Evolutionary conservation across 495 filamentous ascomycete genomes (phyloP).

Genomic region (Articulospora tetracladia): DNA sequence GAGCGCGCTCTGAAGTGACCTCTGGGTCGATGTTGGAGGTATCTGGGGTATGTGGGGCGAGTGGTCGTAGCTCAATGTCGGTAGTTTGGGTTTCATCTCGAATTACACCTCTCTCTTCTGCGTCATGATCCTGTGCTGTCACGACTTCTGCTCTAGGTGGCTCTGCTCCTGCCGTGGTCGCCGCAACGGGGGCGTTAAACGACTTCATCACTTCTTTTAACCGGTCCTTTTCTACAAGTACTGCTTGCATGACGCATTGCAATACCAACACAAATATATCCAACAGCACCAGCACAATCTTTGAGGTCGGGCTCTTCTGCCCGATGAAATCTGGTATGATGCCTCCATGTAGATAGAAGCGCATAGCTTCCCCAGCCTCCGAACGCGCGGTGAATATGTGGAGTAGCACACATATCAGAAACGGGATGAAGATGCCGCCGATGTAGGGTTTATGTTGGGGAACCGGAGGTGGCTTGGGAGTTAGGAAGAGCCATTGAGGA

Average conservation of each 20-base stretch:
- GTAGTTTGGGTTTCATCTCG: slow-evolving; percentile 43
- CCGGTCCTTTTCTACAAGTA: slow-evolving; percentile 65
- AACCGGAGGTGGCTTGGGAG: slow-evolving; percentile 69
- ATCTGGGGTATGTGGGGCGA: slow-evolving; percentile 22
- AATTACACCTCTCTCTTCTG: slow-evolving; percentile 75
- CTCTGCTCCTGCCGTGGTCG: slow-evolving; percentile 15
- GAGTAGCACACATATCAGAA: slow-evolving; percentile 67
- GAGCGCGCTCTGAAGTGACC: slow-evolving; percentile 33
- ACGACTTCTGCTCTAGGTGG: slow-evolving; percentile 18
- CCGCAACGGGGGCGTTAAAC: slow-evolving; percentile 19
- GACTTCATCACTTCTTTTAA: slow-evolving; percentile 28
- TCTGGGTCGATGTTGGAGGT: slow-evolving; percentile 20
- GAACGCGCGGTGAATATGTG: slow-evolving; percentile 62
- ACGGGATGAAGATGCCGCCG: slow-evolving; percentile 64
- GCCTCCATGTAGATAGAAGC: slow-evolving; percentile 82
- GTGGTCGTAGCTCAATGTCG: slow-evolving; percentile 48
- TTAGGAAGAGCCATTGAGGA: slow-evolving; percentile 72
- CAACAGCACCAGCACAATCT: slow-evolving; percentile 55
- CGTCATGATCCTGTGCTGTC: slow-evolving; percentile 64
- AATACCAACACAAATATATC: slow-evolving; percentile 63
- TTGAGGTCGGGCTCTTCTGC: slow-evolving; percentile 69
- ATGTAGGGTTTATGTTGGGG: slow-evolving; percentile 67
- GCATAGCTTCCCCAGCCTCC: slow-evolving; percentile 66
- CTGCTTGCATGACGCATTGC: slow-evolving; percentile 71
- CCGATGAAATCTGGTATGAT: slow-evolving; percentile 86